Evolutionary conservation across 805 yeast genomes (phyloP).

Genomic region (Starmerella gropengiesseri): DNA sequence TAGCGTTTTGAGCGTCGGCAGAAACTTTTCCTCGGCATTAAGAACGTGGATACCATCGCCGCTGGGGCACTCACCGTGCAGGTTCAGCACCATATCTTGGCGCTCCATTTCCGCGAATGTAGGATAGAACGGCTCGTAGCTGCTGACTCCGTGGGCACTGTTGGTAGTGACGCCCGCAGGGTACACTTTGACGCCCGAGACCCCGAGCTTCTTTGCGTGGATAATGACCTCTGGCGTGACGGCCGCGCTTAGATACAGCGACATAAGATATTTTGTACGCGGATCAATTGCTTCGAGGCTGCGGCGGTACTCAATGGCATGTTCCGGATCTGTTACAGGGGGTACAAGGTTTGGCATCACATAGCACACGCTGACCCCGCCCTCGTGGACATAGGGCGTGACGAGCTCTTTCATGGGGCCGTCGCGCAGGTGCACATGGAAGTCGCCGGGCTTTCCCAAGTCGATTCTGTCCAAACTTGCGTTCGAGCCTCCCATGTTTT

Average conservation of each 20-base stretch:
- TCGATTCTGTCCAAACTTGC: too few relatives aligned
- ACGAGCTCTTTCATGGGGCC: slow-evolving; percentile 87
- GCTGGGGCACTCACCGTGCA: slow-evolving; percentile 94
- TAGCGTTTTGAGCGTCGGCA: slow-evolving; percentile 75
- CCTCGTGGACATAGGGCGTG: slow-evolving; percentile 79
- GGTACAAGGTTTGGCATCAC: slow-evolving; percentile 96
- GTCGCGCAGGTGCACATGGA: slow-evolving; percentile 93
- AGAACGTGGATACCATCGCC: slow-evolving; percentile 70
- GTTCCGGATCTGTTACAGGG: slow-evolving; percentile 69
- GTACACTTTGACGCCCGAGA: slow-evolving; percentile 87
- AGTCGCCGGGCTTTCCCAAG: slow-evolving; percentile 43
- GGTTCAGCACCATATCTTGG: slow-evolving; percentile 63
- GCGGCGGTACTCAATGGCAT: slow-evolving; percentile 58
- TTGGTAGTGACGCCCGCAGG: slow-evolving; percentile 99
- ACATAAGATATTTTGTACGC: slow-evolving; percentile 79
- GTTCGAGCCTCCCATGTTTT: too few relatives aligned
- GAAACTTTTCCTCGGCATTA: slow-evolving; percentile 85
- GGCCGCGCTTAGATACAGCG: slow-evolving; percentile 66
- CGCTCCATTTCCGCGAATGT: slow-evolving; percentile 80
- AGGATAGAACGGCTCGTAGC: slow-evolving; percentile 79
- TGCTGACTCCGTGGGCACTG: slow-evolving; percentile 81
- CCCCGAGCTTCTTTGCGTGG: slow-evolving; percentile 58
- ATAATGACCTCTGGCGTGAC: slow-evolving; percentile 78
- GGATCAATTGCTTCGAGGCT: slow-evolving; percentile 59
- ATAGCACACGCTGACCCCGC: slow-evolving; percentile 85